Percentiles rank a stretch among this genome's conserved stretches.
Conservation (phyloP, 2,329 filamentous ascomycete species). For the Sarocladium kiliense region DNA sequence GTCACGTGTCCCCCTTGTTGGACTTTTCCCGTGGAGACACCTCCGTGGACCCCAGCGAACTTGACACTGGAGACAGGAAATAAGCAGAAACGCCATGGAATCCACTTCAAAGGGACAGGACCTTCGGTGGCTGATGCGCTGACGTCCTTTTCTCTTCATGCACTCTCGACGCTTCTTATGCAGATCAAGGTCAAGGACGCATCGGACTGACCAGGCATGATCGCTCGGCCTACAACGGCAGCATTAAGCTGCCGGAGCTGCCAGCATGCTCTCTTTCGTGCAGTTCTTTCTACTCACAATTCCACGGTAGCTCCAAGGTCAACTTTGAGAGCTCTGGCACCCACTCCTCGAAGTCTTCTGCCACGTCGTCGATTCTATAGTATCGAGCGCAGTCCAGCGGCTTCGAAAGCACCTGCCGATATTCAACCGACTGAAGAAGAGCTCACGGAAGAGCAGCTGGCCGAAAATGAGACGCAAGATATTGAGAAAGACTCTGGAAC, state of each 20-base stretch:
- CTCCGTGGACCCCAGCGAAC: not conserved
- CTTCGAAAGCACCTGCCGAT: not conserved
- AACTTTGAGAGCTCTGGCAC: not conserved
- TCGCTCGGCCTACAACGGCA: conserved; percentile 9
- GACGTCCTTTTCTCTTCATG: not conserved
- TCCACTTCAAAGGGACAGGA: not conserved
- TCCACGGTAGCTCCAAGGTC: not conserved
- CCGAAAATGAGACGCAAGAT: not conserved
- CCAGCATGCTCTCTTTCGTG: conserved; percentile 9
- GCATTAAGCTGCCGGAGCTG: conserved; percentile 13
- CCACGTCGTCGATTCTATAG: not conserved
- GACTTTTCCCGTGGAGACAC: not conserved
- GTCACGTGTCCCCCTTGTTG: conserved; percentile 4
- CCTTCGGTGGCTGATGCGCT: not conserved
- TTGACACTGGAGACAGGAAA: not conserved
- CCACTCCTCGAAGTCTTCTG: too few relatives aligned
- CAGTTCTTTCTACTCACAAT: conserved; percentile 4
- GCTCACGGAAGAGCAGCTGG: not conserved
- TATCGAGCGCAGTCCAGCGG: not conserved
- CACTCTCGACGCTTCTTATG: not conserved
- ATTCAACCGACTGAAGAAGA: not conserved
- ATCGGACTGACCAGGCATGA: conserved; percentile 2
- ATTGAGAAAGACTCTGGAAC: conserved; percentile 20
- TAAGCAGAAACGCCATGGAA: not conserved
- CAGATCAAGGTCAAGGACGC: not conserved